Conservation (phyloP, 495 filamentous ascomycete genomes). For the Neurospora intermedia region DNA sequence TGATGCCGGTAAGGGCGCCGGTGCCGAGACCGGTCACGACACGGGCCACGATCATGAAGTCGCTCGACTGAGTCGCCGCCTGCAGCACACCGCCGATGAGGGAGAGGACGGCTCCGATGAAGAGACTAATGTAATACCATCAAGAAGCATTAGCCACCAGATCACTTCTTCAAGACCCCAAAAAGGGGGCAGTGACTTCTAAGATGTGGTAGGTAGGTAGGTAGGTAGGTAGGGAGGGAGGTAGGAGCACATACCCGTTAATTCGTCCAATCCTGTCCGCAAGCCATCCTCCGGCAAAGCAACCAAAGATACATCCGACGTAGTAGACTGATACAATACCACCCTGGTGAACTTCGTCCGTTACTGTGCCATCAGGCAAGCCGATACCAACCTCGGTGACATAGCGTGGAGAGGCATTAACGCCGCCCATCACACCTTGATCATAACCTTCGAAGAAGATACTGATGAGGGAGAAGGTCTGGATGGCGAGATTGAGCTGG, state of each 20-base stretch:
- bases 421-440: conserved; percentile 67
- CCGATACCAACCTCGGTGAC: conserved; percentile 26
- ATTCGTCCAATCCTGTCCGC: not conserved
- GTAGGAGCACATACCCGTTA: conserved; percentile 9
- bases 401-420: conserved; percentile 43
- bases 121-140: conserved; percentile 41
- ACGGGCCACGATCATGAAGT: conserved; percentile 45
- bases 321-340: conserved; percentile 47
- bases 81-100: conserved; percentile 44
- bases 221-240: not conserved
- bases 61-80: conserved; percentile 37
- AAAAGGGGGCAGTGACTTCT: not conserved
- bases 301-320: conserved; percentile 43
- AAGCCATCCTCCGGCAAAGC: conserved; percentile 22
- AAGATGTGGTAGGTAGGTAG: not conserved
- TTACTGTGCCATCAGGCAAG: conserved; percentile 9
- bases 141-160: conserved; percentile 19
- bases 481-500: conserved; percentile 34
- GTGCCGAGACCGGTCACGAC: conserved; percentile 48
- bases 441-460: conserved; percentile 55
- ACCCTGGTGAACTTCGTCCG: conserved; percentile 23
- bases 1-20: conserved; percentile 28
- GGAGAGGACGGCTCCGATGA: conserved; percentile 41
- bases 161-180: not conserved
- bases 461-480: conserved; percentile 35